phyloP scores from a whole-genome alignment of 78 protist species.

The Dictyostelium intermedium region DNA sequence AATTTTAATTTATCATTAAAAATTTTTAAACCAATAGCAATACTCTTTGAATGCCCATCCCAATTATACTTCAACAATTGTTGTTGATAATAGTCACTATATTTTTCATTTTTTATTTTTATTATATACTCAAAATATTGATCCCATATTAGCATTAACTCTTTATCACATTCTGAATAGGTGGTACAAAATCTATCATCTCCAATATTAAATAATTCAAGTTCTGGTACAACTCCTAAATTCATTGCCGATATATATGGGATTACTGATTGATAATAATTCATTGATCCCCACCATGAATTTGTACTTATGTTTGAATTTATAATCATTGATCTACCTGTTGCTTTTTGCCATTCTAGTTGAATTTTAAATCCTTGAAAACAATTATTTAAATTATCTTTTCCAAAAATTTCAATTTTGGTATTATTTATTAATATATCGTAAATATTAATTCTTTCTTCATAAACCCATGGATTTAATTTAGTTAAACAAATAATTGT shows the following conservation, averaged over 20 bases:
- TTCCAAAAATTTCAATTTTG: conserved; percentile 1
- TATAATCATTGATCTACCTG: background rate
- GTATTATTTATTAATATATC: background rate
- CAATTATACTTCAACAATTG: conserved; percentile 7
- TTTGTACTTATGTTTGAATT: background rate
- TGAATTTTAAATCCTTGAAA: conserved; percentile 29
- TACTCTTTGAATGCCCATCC: conserved; percentile 22
- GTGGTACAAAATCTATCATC: background rate
- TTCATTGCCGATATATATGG: conserved; percentile 48
- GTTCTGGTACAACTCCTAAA: background rate
- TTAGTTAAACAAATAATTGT: background rate
- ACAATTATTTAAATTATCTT: conserved; percentile 9
- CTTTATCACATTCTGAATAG: background rate
- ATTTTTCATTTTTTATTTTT: background rate
- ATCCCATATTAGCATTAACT: conserved; percentile 1
- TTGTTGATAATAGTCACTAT: background rate
- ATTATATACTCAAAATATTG: background rate
- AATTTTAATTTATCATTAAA: background rate
- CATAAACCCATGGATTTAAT: conserved; percentile 54
- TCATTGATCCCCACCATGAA: conserved; percentile 54
- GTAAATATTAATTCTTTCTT: background rate
- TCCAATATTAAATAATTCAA: background rate
- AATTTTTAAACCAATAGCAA: background rate
- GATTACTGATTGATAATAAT: conserved; percentile 36
- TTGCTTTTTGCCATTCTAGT: conserved; percentile 17